phyloP scores from a whole-genome alignment of 1,139 yeast genomes.

The Torulaspora pretoriensis region DNA sequence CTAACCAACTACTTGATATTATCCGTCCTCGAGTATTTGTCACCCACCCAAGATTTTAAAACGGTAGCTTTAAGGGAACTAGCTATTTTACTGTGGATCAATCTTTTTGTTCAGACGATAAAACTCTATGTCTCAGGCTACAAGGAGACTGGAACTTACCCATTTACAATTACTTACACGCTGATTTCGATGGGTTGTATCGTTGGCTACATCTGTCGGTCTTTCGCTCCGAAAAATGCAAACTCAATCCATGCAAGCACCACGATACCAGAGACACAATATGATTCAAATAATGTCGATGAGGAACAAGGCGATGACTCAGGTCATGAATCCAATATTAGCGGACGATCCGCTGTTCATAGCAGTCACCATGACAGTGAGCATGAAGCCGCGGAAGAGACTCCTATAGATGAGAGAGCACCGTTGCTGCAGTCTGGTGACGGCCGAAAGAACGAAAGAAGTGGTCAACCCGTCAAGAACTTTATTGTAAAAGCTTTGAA shows the following conservation, averaged over 20 bases:
- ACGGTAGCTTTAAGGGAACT: conserved; percentile 59
- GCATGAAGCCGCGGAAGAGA: conserved; percentile 11
- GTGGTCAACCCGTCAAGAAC: not conserved
- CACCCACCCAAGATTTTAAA: conserved; percentile 68
- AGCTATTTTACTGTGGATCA: conserved; percentile 54
- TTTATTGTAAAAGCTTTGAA: conserved; percentile 40
- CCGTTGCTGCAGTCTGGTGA: conserved; percentile 25
- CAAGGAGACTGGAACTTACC: conserved; percentile 60
- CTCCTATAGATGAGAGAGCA: conserved; percentile 30
- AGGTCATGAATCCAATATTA: not conserved
- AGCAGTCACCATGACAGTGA: not conserved
- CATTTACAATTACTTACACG: conserved; percentile 48
- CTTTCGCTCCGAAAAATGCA: conserved; percentile 8
- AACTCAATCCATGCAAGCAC: not conserved
- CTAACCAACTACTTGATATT: conserved; percentile 54
- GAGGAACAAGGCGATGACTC: conserved; percentile 4
- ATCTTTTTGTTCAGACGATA: conserved; percentile 49
- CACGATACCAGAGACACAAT: not conserved
- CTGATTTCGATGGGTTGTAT: conserved; percentile 50
- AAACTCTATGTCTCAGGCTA: conserved; percentile 41
- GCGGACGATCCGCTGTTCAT: not conserved
- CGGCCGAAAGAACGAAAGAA: not conserved
- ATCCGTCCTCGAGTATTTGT: conserved; percentile 47
- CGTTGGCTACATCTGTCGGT: conserved; percentile 45
- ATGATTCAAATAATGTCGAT: conserved; percentile 6